Evolutionary conservation across 176 grass and related monocot species (phyloP), one percentile per base, ranked within the genome.

Genomic region (Oryza coarctata): DNA sequence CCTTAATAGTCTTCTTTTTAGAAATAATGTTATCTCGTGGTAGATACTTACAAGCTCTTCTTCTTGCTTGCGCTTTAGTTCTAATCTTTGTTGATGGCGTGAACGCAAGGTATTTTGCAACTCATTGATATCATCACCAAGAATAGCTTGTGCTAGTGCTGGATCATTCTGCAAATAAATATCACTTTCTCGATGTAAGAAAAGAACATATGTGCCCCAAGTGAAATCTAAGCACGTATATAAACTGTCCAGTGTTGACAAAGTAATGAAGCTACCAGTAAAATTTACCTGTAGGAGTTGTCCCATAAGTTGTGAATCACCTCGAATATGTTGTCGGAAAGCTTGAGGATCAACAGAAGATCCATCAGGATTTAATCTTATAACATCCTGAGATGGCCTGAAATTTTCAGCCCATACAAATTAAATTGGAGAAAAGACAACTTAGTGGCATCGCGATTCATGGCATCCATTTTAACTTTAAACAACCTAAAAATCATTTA

Each of bases 11-110:
- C 52, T 58, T 58, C 52, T 22, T 22, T 58, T 9, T 58, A 17
- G 4, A 76, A 63, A 73, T 43, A 58, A 79, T 77, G 28, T 31
- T 73, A 80, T 70, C 45, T 14, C 52, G 2, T 58, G 41, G 9
- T 27, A 68, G 87, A 83, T 90, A 29, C 92, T 98, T 87, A 98
- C 96, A 83, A 95, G 82, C 68, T 98, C 96, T 91, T 98, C 93
- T 22, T 98, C 90, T 78, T 98, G 90, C 87, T 98, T 98, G 79
- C 73, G 86, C 20, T 74, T 87, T 68, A 91, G 47, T 86, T 90
- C 84, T 36, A 76, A 58, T 91, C 82, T 94, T 79, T 88, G 90
- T 76, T 88, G 87, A 77, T 98, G 93, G 28, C 83, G 90, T 64
- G 84, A 87, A 5, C 93, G 88, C 71, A 95, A 70, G 44, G 86